Evolutionary conservation across 257 asterid species (phyloP).

Genomic region (Nicotiana benthamiana): DNA sequence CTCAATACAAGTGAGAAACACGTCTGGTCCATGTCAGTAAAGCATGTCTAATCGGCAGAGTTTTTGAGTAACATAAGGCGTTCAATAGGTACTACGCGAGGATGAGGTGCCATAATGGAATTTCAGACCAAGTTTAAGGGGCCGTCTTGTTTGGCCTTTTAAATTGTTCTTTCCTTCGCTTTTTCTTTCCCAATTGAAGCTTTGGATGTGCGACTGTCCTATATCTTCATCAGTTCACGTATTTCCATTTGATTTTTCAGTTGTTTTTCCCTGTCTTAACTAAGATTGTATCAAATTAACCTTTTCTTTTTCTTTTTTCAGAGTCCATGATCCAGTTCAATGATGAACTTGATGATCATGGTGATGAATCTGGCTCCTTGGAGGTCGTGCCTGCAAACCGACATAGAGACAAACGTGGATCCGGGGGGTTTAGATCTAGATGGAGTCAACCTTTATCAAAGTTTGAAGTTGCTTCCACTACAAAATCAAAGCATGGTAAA

Average conservation of each 20-base stretch:
- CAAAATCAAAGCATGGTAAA: conserved; percentile 48
- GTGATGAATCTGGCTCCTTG: conserved; percentile 48
- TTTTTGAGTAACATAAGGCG: too few species aligned
- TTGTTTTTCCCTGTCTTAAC: neutral
- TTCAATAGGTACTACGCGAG: too few species aligned
- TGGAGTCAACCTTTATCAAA: conserved; percentile 35
- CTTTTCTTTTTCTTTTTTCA: conserved; percentile 11
- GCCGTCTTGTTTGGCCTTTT: too few species aligned
- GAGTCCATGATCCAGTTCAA: conserved; percentile 26
- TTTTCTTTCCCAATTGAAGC: neutral
- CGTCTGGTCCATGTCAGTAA: too few species aligned
- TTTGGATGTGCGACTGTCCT: neutral
- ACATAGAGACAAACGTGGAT: conserved; percentile 40
- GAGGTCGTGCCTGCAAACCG: conserved; percentile 35
- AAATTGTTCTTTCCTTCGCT: neutral
- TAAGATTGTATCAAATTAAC: neutral
- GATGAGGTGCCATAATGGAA: too few species aligned
- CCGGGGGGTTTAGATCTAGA: conserved; percentile 43
- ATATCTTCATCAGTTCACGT: neutral
- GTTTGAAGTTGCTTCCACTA: conserved; percentile 40
- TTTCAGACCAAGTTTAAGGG: too few species aligned
- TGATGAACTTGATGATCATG: conserved; percentile 44
- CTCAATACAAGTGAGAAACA: too few species aligned
- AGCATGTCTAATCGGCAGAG: too few species aligned
- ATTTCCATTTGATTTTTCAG: neutral